Conservation (phyloP, 495 filamentous ascomycete species). For the Trichoderma reesei region DNA sequence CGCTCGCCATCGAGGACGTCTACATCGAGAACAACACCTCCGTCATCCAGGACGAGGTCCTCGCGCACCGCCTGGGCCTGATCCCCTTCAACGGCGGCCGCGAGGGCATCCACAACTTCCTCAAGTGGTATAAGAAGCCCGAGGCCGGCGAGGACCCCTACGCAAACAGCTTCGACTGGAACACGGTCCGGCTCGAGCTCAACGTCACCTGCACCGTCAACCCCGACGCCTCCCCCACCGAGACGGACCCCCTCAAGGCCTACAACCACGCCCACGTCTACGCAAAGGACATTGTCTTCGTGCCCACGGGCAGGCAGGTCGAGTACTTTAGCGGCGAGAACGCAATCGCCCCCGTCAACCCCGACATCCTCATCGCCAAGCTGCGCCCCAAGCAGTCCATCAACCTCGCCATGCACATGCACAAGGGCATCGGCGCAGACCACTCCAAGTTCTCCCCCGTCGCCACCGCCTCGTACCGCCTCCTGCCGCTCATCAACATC, state of each 20-base stretch:
- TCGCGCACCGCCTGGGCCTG: constrained; percentile 78
- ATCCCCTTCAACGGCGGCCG: constrained; percentile 76
- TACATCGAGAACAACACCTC: constrained; percentile 92
- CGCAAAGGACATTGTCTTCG: constrained; percentile 67
- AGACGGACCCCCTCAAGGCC: constrained; percentile 69
- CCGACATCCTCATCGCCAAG: constrained; percentile 91
- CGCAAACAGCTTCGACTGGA: constrained; percentile 55
- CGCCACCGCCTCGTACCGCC: constrained; percentile 82
- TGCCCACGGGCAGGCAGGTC: constrained; percentile 62
- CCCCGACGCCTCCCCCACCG: constrained; percentile 51
- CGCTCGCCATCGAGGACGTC: constrained; percentile 84
- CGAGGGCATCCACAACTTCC: constrained; percentile 57
- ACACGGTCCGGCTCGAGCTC: constrained; percentile 67
- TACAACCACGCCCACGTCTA: constrained; percentile 85
- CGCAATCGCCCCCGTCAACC: constrained; percentile 66
- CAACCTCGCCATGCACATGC: constrained; percentile 71
- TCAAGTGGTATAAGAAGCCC: constrained; percentile 62
- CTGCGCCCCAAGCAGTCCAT: constrained; percentile 85
- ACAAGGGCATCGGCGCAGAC: constrained; percentile 89
- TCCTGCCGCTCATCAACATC: constrained; percentile 82
- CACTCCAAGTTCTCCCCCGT: constrained; percentile 98
- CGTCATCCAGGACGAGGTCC: constrained; percentile 94
- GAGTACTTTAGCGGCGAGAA: constrained; percentile 56
- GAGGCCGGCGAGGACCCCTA: constrained; percentile 26
- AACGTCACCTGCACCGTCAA: constrained; percentile 69